Conservation (phyloP, 1,284 basidiomycete genomes). For the Ceratobasidium sp. region DNA sequence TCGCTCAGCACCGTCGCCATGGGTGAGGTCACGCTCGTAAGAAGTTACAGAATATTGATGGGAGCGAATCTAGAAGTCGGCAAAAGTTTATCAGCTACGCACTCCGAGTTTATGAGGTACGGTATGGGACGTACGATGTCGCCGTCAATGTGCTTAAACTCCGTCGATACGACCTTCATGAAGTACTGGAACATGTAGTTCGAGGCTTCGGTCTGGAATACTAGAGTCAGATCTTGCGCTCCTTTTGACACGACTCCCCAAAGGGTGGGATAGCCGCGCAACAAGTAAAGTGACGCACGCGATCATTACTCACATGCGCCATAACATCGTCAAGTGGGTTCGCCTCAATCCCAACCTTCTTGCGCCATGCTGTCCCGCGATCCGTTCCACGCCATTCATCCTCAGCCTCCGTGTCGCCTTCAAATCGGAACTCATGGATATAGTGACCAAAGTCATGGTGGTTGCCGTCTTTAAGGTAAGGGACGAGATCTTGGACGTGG, state of each 20-base stretch:
- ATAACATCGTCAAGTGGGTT: constrained; percentile 86
- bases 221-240: constrained; percentile 9
- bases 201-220: constrained; percentile 70
- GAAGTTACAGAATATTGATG: constrained; percentile 96
- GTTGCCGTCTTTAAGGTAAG: constrained; percentile 89
- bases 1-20: constrained; percentile 64
- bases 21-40: constrained; percentile 90
- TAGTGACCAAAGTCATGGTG: constrained; percentile 95
- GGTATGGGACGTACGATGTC: constrained; percentile 67
- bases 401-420: constrained; percentile 85
- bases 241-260: background rate
- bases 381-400: constrained; percentile 58
- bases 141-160: constrained; percentile 85
- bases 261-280: constrained; percentile 17
- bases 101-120: background rate
- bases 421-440: constrained; percentile 86
- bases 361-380: constrained; percentile 72
- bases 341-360: constrained; percentile 76
- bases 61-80: constrained; percentile 71
- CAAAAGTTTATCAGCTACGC: background rate
- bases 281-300: constrained; percentile 13
- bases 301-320: constrained; percentile 67
- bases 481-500: constrained; percentile 93
- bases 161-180: constrained; percentile 95
- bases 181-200: constrained; percentile 98